Percentiles rank a stretch among this genome's conserved stretches.
These are phyloP conservation scores for Ochromonas danica DNA, from an alignment of 108 stramenopile species.

Conservation along the genomic window DNA sequence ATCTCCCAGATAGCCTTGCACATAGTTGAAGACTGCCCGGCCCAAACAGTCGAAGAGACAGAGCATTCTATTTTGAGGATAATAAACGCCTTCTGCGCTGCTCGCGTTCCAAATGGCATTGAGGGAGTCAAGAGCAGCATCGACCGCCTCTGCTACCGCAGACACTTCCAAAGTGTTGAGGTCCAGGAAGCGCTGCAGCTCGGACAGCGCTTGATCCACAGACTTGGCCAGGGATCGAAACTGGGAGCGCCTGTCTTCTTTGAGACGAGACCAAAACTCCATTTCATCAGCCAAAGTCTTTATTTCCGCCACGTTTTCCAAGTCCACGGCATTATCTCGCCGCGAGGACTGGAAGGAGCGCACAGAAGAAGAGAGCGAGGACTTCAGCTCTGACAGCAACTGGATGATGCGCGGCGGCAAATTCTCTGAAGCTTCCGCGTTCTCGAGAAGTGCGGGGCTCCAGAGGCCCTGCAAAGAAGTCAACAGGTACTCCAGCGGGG, in stretches of 20 bases:
- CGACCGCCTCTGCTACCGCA: neutral
- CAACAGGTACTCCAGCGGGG: neutral
- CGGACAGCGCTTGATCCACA: neutral
- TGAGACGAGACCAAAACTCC: neutral
- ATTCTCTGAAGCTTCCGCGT: neutral
- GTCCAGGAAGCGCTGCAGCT: neutral
- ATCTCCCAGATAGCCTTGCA: neutral
- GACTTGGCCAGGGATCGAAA: neutral
- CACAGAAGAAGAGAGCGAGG: neutral
- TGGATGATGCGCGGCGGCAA: neutral
- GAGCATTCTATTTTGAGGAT: neutral
- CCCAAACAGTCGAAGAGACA: constrained; percentile 1
- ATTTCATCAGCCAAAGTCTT: neutral
- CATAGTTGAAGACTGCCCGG: neutral
- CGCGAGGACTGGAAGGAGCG: neutral
- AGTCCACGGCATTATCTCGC: neutral
- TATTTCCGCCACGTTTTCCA: neutral
- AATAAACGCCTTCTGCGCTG: neutral
- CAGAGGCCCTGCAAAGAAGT: constrained; percentile 12
- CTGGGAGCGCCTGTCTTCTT: neutral
- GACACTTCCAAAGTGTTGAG: neutral
- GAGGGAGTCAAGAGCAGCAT: neutral
- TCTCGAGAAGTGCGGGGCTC: constrained; percentile 2
- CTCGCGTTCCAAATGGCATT: neutral
- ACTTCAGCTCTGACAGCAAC: neutral